These are phyloP conservation scores for Jasminum sambac DNA, from an alignment of 257 asterid species.

Conservation along the genomic window DNA sequence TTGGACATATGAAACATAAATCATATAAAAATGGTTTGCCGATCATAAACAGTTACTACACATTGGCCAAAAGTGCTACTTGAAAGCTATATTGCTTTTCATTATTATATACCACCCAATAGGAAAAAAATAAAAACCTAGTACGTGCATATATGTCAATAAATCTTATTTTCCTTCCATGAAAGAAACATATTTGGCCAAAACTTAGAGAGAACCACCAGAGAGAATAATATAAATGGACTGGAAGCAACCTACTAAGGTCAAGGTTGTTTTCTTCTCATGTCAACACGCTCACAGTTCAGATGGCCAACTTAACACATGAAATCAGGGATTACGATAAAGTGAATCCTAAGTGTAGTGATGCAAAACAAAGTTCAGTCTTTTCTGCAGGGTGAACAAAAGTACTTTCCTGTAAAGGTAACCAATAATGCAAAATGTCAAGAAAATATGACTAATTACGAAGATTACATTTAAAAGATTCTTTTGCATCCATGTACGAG, in stretches of 20 bases:
- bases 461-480: background rate
- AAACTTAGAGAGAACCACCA: background rate
- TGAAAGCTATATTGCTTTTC: too few relatives aligned
- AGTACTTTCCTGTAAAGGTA: background rate
- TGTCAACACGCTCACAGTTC: background rate
- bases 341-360: conserved; percentile 6
- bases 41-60: too few relatives aligned
- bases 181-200: background rate
- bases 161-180: too few relatives aligned
- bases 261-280: background rate
- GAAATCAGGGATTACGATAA: background rate
- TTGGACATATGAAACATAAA: background rate
- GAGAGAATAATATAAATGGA: background rate
- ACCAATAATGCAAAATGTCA: background rate
- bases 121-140: too few relatives aligned
- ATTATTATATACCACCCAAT: too few relatives aligned
- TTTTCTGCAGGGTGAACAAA: background rate
- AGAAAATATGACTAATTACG: background rate
- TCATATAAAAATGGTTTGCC: background rate
- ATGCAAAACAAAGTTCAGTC: background rate
- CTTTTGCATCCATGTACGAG: background rate
- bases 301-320: conserved; percentile 8
- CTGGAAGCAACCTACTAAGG: background rate
- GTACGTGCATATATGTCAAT: background rate
- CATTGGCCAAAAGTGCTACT: too few relatives aligned